Base-by-base conservation (phyloP, 2,329 filamentous ascomycete species). In the Cercospora zeae-maydis region DNA sequence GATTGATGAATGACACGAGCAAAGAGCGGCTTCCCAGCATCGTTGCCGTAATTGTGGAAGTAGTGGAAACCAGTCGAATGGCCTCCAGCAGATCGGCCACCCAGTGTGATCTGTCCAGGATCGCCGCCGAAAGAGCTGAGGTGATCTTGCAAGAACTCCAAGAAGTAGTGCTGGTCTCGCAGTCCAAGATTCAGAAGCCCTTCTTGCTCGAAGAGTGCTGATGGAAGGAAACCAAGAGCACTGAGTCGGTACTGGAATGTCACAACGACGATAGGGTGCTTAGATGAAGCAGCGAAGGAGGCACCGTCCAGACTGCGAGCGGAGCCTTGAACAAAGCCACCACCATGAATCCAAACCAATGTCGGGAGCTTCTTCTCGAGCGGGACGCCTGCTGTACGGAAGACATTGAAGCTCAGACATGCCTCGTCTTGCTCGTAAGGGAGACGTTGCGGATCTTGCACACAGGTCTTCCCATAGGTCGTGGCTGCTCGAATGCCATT, bases 31-130 rank as follows among this genome's bases (percentile, higher is more conserved):
- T 63, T 65, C 1, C 59, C 63, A 2, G 72, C 71, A 10, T 63
- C 51, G 9, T 65, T 63, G 14, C 76, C 71, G 16, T 77, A 72
- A 37, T 76, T 73, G 65, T 81, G 75, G 68, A 89, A 83, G 19
- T 91, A 75, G 67, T 90, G 87, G 69, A 91, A 88, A 2, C 87
- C 88, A 66, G 89, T 82, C 63, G 85, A 86, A 74, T 89, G 87
- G 10, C 83, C 84, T 13, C 86, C 86, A 31, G 86, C 85, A 68
- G 83, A 86, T 39, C 82, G 73, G 0, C 67, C 67, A 7, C 69
- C 59, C 3, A 70, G 59, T 0, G 67, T 71, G 1, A 72, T 68
- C 39, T 69, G 64, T 1, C 65, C 61, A 5, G 59, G 60, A 61
- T 73, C 69, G 42, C 74, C 76, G n/a, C 78, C 68, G 62, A 80